Conservation (phyloP, 2,329 filamentous ascomycete species). For the Trichoderma sp. region DNA sequence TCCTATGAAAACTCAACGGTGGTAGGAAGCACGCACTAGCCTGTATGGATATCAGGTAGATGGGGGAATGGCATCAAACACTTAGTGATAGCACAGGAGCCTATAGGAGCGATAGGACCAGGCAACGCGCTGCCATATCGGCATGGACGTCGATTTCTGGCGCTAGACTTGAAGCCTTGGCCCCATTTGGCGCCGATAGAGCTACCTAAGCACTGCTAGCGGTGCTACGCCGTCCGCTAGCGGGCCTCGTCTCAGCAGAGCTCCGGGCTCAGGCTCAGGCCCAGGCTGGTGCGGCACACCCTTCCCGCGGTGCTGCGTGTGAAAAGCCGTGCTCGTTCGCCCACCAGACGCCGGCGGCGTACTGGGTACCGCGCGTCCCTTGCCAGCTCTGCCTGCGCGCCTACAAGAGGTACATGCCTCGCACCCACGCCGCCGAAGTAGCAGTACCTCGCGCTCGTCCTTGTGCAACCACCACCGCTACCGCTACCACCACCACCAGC, state of each 20-base stretch:
- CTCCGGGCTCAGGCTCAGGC: conserved; percentile 15
- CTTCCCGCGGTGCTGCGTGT: background rate
- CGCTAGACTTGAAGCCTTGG: conserved; percentile 4
- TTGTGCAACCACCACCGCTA: background rate
- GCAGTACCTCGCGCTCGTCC: background rate
- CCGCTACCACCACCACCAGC: too few species aligned
- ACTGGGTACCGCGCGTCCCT: background rate
- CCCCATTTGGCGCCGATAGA: conserved; percentile 19
- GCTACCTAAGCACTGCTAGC: conserved; percentile 1
- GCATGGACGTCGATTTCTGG: background rate
- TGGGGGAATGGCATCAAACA: background rate
- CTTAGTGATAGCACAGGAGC: background rate
- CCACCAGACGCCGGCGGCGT: background rate
- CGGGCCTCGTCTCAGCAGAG: background rate
- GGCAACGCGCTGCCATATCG: background rate
- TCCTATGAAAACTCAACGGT: background rate
- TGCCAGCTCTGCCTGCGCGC: background rate
- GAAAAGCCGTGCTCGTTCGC: background rate
- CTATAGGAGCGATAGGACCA: background rate
- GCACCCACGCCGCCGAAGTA: background rate
- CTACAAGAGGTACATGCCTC: background rate
- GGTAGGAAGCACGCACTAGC: background rate
- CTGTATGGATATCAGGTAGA: background rate
- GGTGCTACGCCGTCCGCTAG: conserved; percentile 1
- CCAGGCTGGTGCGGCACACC: conserved; percentile 1